These are phyloP conservation scores for Ulvella scutata DNA, from an alignment of 139 green algal species.

Conservation along the genomic window DNA sequence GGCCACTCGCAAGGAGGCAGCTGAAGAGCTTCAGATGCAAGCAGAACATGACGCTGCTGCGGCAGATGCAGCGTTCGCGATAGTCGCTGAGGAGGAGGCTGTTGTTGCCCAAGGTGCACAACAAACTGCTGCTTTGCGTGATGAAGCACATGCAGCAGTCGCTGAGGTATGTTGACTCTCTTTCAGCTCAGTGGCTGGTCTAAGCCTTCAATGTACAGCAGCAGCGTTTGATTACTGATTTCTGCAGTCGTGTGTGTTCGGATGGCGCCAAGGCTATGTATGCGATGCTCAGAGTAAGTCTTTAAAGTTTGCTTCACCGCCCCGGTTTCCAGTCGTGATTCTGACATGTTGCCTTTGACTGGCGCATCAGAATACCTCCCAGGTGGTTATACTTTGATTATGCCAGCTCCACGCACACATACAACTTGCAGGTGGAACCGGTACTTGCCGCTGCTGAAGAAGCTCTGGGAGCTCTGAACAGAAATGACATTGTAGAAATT, in stretches of 20 bases:
- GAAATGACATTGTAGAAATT: conserved; percentile 32
- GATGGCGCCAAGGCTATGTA: no score
- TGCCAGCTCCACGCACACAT: conserved; percentile 12
- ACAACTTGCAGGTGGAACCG: conserved; percentile 18
- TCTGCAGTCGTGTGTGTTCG: no score
- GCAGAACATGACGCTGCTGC: conserved; percentile 14
- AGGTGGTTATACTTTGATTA: no score
- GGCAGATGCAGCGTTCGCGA: conserved; percentile 13
- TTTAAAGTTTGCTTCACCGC: no score
- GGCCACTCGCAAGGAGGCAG: conserved; percentile 14
- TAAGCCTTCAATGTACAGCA: no score
- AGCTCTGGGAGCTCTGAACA: conserved; percentile 25
- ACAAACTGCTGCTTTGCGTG: background rate
- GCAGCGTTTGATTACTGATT: no score
- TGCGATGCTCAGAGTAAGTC: no score
- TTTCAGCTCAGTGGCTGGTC: no score
- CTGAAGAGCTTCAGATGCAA: conserved; percentile 15
- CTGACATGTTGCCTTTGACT: no score
- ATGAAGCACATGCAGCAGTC: conserved; percentile 7
- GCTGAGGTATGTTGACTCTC: no score
- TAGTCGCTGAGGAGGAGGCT: conserved; percentile 19
- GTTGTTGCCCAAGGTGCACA: conserved; percentile 19
- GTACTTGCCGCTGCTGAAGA: conserved; percentile 15
- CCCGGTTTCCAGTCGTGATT: no score
- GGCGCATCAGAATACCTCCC: no score